These are phyloP conservation scores for Erodium moschatum DNA, from an alignment of 441 rosid species.

Conservation along the genomic window DNA sequence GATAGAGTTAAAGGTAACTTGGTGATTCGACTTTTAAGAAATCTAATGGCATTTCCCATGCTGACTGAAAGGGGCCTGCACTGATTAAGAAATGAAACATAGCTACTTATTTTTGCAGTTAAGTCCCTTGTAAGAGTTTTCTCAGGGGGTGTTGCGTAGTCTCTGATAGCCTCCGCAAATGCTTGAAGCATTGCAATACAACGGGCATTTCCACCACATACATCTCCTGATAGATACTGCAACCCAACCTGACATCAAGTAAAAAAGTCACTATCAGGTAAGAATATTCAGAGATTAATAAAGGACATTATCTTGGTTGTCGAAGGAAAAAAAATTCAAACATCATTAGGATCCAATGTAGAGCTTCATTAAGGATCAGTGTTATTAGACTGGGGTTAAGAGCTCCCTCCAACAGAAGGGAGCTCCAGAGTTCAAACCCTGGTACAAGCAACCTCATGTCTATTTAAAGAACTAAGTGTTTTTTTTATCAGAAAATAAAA, in stretches of 20 bases:
- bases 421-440: too few relatives aligned
- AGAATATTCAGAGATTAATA: neutral
- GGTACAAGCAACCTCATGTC: too few relatives aligned
- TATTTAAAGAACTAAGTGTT: too few relatives aligned
- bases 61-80: conserved; percentile 90
- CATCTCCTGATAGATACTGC: conserved; percentile 73
- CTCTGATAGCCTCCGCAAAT: conserved; percentile 64
- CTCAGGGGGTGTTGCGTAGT: conserved; percentile 64
- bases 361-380: neutral
- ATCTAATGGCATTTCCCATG: conserved; percentile 87
- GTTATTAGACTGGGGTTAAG: too few relatives aligned
- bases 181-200: conserved; percentile 94
- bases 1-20: conserved; percentile 55
- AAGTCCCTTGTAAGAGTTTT: conserved; percentile 70
- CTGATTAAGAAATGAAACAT: conserved; percentile 72
- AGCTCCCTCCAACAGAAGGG: too few relatives aligned
- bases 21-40: conserved; percentile 63
- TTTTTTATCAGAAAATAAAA: too few relatives aligned
- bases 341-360: neutral
- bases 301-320: neutral
- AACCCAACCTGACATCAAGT: conserved; percentile 62
- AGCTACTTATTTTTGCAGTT: conserved; percentile 63
- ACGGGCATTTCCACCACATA: conserved; percentile 87
- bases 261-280: neutral
- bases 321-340: neutral